Base-by-base conservation (phyloP, 2,329 filamentous ascomycete species). In the Beauveria varroae region DNA sequence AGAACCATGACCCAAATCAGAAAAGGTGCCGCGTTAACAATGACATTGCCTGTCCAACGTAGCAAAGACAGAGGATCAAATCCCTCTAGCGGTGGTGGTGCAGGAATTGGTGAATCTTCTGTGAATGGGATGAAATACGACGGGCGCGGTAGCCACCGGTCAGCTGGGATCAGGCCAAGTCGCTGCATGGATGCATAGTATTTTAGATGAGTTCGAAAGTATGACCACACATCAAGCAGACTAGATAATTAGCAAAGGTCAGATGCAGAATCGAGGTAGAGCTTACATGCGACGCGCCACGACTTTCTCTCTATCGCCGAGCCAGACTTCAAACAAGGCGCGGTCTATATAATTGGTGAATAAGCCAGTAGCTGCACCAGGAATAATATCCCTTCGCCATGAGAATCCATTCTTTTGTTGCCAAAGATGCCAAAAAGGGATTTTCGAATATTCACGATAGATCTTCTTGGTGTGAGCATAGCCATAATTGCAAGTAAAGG, bases 41-140 rank as follows among this genome's bases (percentile, higher is more conserved):
- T 72, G 5, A 76, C 64, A 1, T 72, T 70, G 3, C 76, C 76
- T 0, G 74, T 20, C 80, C 82, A 86, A 26, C 68, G 65, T 2
- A 74, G 60, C 5, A 84, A 49, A 16, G 77, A 76, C 5, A 70
- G 63, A 3, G 69, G 60, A 10, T 70, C 75, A 20, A 81, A 68
- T 3, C 75, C 73, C 4, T 71, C 64, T 0, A 76, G 74, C 0
- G 75, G 70, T 2, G 78, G 76, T 2, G 81, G 81, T 0, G 78
- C 69, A 1, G 73, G 68, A 30, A 84, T 78, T 0, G 81, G 81
- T 0, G 82, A 85, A 14, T 76, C 70, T 8, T 72, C 66, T 14
- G 80, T 79, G 53, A 84, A 85, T 0, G 83, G 83, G 20, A 86
- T 67, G 65, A 85, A 85, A 68, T 79, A 86, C 5, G 69, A 73